These are phyloP conservation scores for Diaporthe sp. DNA, from an alignment of 2,329 filamentous ascomycete species.

Conservation along the genomic window DNA sequence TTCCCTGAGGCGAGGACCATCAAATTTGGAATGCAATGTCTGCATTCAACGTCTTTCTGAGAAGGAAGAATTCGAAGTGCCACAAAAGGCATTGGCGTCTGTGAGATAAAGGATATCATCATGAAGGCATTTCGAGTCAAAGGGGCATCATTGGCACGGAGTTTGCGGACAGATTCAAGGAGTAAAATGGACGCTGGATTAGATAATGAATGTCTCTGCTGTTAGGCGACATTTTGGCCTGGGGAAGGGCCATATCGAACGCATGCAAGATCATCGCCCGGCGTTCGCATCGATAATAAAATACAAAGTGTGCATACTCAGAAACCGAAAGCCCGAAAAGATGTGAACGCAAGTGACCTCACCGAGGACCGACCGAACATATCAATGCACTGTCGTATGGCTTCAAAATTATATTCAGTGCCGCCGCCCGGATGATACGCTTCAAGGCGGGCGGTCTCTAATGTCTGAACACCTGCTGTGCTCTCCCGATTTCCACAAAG, in stretches of 20 bases:
- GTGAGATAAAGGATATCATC: not conserved
- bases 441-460: constrained; percentile 20
- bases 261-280: not conserved
- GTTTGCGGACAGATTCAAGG: not conserved
- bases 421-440: not conserved
- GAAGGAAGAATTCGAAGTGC: not conserved
- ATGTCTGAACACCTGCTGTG: not conserved
- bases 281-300: not conserved
- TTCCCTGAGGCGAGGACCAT: not conserved
- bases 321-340: not conserved
- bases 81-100: constrained; percentile 9
- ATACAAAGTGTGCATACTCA: not conserved
- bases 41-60: not conserved
- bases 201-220: not conserved
- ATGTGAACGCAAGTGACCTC: not conserved
- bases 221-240: not conserved
- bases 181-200: not conserved
- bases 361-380: not conserved
- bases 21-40: not conserved
- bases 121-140: constrained; percentile 1
- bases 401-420: constrained; percentile 21
- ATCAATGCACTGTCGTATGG: not conserved
- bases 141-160: constrained; percentile 1
- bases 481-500: not conserved
- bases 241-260: not conserved